Conservation (phyloP, 2,329 filamentous ascomycete genomes). For the Dothidotthia symphoricarpi region DNA sequence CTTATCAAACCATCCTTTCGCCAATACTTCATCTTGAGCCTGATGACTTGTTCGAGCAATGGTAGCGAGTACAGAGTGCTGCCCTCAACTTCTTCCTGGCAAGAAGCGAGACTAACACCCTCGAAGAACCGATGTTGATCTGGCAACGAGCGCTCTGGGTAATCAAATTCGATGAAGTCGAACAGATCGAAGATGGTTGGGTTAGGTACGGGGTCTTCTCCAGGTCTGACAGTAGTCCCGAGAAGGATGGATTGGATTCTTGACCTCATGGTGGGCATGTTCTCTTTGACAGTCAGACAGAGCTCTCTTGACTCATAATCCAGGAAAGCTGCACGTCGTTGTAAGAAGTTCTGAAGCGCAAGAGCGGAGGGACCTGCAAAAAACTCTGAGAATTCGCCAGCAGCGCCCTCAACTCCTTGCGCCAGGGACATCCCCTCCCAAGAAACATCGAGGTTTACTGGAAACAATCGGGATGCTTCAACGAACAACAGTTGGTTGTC, state of each 20-base stretch:
- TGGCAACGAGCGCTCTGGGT: slow-evolving; percentile 48
- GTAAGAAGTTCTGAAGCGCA: slow-evolving; percentile 74
- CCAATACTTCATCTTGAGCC: slow-evolving; percentile 65
- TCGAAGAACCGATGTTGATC: slow-evolving; percentile 61
- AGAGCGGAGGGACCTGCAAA: slow-evolving; percentile 65
- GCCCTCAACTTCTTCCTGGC: slow-evolving; percentile 57
- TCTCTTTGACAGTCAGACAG: slow-evolving; percentile 68
- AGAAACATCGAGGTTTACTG: slow-evolving; percentile 65
- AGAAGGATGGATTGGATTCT: slow-evolving; percentile 64
- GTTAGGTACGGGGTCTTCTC: slow-evolving; percentile 64
- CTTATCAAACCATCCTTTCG: slow-evolving; percentile 43
- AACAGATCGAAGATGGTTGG: slow-evolving; percentile 87
- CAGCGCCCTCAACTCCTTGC: slow-evolving; percentile 38
- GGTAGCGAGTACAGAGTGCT: slow-evolving; percentile 65
- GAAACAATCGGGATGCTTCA: slow-evolving; percentile 67
- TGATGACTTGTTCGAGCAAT: slow-evolving; percentile 71
- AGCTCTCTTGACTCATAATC: slow-evolving; percentile 87
- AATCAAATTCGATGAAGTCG: slow-evolving; percentile 75
- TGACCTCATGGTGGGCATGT: slow-evolving; percentile 56
- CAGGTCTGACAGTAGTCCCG: slow-evolving; percentile 67
- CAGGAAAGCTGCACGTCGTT: slow-evolving; percentile 71
- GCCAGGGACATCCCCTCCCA: slow-evolving; percentile 70
- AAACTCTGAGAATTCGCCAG: slow-evolving; percentile 56
- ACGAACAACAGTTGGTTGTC: slow-evolving; percentile 76
- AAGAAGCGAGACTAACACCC: slow-evolving; percentile 66